Conservation (phyloP, 2,329 filamentous ascomycete species). For the Scedosporium dehoogii region DNA sequence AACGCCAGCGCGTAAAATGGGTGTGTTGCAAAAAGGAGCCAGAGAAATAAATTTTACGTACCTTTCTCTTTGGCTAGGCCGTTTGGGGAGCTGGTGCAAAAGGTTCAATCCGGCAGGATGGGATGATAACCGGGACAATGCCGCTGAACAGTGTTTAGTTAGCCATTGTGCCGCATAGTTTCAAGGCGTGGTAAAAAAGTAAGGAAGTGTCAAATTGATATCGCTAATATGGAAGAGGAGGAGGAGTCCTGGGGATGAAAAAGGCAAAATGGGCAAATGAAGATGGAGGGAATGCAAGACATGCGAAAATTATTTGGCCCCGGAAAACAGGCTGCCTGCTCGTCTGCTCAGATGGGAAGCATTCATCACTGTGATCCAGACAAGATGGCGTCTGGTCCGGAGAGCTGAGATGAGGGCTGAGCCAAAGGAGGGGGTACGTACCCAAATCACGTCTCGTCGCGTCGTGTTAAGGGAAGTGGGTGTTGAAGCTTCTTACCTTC, state of each 20-base stretch:
- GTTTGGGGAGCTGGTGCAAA: not conserved
- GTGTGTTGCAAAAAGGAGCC: not conserved
- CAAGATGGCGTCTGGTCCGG: not conserved
- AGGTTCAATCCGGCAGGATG: not conserved
- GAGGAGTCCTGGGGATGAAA: not conserved
- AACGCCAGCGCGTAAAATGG: not conserved
- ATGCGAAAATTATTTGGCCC: not conserved
- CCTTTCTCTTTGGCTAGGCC: not conserved
- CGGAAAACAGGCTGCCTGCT: not conserved
- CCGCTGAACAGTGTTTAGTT: not conserved
- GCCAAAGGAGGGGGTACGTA: conserved; percentile 1
- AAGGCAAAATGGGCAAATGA: not conserved
- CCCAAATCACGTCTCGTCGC: conserved; percentile 5
- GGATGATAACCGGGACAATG: not conserved
- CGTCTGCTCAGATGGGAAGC: not conserved
- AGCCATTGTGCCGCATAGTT: not conserved
- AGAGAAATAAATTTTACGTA: not conserved
- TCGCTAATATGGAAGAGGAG: not conserved
- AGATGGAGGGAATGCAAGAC: not conserved
- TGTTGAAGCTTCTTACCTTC: not conserved
- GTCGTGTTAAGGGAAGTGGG: not conserved
- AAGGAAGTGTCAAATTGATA: not conserved
- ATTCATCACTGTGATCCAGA: not conserved
- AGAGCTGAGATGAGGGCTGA: not conserved
- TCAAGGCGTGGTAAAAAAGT: not conserved